Conservation (phyloP, 257 asterid genomes). For the Solanum virginianum region DNA sequence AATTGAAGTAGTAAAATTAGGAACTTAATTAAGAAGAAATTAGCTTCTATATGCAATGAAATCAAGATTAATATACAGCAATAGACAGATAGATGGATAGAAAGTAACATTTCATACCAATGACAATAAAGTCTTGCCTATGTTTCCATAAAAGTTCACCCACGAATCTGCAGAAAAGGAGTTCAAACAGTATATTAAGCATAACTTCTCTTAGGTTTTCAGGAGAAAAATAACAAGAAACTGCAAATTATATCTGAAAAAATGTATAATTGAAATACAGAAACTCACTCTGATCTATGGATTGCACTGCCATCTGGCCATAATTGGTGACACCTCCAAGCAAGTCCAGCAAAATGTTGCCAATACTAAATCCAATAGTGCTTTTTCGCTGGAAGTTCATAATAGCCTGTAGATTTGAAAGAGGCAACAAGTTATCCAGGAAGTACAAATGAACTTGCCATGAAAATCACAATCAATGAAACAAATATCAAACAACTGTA, state of each 20-base stretch:
- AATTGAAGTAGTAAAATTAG: background rate
- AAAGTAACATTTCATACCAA: slow-evolving; percentile 37
- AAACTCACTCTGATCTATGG: slow-evolving; percentile 81
- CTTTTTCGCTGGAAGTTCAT: slow-evolving; percentile 77
- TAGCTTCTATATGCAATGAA: background rate
- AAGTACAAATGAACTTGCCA: no score
- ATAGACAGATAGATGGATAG: background rate
- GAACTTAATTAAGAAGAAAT: background rate
- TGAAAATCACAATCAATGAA: no score
- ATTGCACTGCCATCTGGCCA: slow-evolving; percentile 75
- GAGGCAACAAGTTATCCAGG: background rate
- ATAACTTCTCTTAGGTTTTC: background rate
- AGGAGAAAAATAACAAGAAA: background rate
- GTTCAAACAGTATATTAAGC: background rate
- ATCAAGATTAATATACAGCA: background rate
- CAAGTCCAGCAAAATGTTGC: slow-evolving; percentile 81
- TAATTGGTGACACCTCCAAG: slow-evolving; percentile 73
- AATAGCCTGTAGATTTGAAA: slow-evolving; percentile 31
- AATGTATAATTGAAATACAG: background rate
- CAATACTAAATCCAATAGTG: slow-evolving; percentile 88
- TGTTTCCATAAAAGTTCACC: slow-evolving; percentile 89
- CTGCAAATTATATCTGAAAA: background rate
- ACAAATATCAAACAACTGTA: background rate
- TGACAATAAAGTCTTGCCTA: slow-evolving; percentile 86
- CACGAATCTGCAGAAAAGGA: slow-evolving; percentile 44